Conservation (phyloP, 2,329 filamentous ascomycete genomes). For the Aureobasidium subglaciale region DNA sequence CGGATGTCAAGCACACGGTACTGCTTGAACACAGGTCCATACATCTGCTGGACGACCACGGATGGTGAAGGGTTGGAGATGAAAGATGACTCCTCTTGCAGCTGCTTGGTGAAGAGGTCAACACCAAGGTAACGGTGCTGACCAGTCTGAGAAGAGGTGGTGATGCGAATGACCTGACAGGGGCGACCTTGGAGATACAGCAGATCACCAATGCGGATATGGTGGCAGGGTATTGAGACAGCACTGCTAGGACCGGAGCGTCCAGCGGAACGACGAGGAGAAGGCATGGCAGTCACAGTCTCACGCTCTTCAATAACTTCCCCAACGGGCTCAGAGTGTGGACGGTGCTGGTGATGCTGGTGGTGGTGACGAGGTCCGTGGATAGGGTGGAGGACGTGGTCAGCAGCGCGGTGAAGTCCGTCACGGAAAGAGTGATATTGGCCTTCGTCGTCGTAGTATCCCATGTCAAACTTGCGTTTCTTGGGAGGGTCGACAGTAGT, state of each 20-base stretch:
- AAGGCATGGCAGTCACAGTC: conserved; percentile 33
- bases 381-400: conserved; percentile 58
- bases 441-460: conserved; percentile 74
- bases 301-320: conserved; percentile 45
- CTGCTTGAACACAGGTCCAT: conserved; percentile 99
- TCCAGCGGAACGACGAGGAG: conserved; percentile 27
- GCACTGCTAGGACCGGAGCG: conserved; percentile 56
- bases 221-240: conserved; percentile 97
- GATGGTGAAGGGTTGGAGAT: conserved; percentile 94
- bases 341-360: conserved; percentile 38
- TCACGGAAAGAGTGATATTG: conserved; percentile 69
- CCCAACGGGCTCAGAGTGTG: conserved; percentile 31
- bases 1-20: conserved; percentile 98
- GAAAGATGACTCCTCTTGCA: conserved; percentile 97
- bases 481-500: conserved; percentile 45
- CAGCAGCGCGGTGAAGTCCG: conserved; percentile 59
- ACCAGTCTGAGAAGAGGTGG: conserved; percentile 91
- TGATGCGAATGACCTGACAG: conserved; percentile 99
- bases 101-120: conserved; percentile 99
- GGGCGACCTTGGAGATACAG: conserved; percentile 97
- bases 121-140: conserved; percentile 99
- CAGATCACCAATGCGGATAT: conserved; percentile 98
- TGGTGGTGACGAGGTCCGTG: conserved; percentile 45
- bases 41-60: conserved; percentile 98
- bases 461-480: conserved; percentile 57